Conservation (phyloP, 2,329 filamentous ascomycete species). For the Curvularia verruculosa region DNA sequence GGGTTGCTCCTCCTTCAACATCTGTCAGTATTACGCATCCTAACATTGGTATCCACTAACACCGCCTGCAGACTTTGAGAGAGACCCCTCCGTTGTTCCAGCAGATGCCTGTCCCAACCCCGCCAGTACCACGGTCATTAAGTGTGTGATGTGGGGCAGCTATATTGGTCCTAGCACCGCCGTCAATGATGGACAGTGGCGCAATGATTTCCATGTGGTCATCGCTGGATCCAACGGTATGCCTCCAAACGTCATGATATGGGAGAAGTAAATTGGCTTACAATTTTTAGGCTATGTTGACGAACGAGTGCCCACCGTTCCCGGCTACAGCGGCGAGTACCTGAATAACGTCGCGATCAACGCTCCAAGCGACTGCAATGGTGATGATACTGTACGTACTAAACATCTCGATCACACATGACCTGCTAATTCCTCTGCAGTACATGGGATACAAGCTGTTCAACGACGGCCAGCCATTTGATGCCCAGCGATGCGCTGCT, state of each 20-base stretch:
- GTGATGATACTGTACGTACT: background rate
- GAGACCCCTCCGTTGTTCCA: background rate
- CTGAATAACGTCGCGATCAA: conserved; percentile 1
- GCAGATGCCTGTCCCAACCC: background rate
- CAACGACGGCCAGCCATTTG: background rate
- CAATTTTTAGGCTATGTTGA: background rate
- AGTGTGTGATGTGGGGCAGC: background rate
- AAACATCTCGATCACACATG: background rate
- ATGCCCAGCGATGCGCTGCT: background rate
- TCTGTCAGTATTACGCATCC: background rate
- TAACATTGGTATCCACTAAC: background rate
- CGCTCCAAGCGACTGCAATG: background rate
- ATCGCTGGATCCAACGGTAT: conserved; percentile 2
- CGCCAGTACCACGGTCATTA: background rate
- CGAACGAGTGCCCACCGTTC: background rate
- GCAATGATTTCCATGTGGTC: background rate
- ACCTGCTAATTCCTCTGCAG: background rate
- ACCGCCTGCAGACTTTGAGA: background rate
- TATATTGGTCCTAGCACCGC: background rate
- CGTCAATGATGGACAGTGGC: background rate
- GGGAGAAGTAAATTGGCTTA: background rate
- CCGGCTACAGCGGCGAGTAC: conserved; percentile 4
- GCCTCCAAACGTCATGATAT: background rate
- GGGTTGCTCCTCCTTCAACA: background rate
- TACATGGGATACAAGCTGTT: background rate